Evolutionary conservation across 106 monocot species (phyloP), one percentile per base, ranked within the genome.

Genomic region (Triglochin maritima): DNA sequence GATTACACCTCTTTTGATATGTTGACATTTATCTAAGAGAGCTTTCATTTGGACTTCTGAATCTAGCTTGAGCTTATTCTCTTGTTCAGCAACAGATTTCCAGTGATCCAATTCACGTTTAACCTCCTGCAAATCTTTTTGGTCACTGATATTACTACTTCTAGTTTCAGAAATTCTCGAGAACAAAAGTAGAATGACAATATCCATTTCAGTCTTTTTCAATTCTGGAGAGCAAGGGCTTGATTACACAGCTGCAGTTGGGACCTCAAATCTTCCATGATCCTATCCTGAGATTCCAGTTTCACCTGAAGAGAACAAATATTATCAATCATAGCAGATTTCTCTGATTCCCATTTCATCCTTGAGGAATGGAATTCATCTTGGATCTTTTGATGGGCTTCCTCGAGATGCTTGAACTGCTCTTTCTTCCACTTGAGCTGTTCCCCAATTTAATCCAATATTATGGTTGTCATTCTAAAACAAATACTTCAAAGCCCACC

Each of bases 371-470:
- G 71, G 60, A 92, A 84, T 49, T 84, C 78, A 46, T 74, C 72
- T 57, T 83, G 86, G 12, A 77, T 47, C 66, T 75, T 98, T 16
- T 63, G 43, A 60, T 86, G 72, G 7, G 98, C 98, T 29, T 92
- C 98, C 70, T 98, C 88, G 4, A 98, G 86, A 71, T 98, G 92
- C 65, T 63, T 64, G 63, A 98, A 98, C 65, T 86, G 98, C 65
- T 98, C 98, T 7, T 4, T 78, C 78, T 80, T 98, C 98, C 98
- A 98, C 53, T 98, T 98, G 5, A 98, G 82, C 72, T 78, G 67
- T 7, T 83, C 77, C 57, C 67, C 77, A 0, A 83, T 29, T 46
- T 76, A n/a, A n/a, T n/a, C n/a, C n/a, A n/a, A n/a, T n/a, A 29
- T 29, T 29, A 29, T 29, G 29, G 29, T 29, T 29, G 29, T 29